A percentile compares a stretch with the other conserved stretches of the same genome.
These are phyloP conservation scores for Mycena olivaceomarginata DNA, from an alignment of 768 basidiomycete species.

Conservation along the genomic window DNA sequence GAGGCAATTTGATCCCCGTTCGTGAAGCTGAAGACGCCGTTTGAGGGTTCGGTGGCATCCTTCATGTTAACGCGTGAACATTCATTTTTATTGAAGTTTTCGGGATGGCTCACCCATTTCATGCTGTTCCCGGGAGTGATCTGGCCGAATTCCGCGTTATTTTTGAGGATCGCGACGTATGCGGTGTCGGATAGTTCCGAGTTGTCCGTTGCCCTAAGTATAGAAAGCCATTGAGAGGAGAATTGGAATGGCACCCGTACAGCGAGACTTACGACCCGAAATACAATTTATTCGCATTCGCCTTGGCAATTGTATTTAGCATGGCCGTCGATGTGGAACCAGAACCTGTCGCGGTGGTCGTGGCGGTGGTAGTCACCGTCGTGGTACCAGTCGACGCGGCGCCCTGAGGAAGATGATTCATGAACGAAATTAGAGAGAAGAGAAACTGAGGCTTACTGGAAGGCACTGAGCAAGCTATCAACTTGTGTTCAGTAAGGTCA, in stretches of 20 bases:
- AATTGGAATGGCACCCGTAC: no score
- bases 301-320: slow-evolving; percentile 56
- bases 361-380: neutral
- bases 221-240: neutral
- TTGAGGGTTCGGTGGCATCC: no score
- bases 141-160: slow-evolving; percentile 61
- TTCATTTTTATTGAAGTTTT: neutral
- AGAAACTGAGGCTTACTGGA: neutral
- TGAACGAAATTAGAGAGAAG: neutral
- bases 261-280: slow-evolving; percentile 56
- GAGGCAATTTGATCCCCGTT: no score
- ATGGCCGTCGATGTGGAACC: neutral
- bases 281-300: slow-evolving; percentile 62
- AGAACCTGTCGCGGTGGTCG: neutral
- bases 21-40: no score
- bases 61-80: no score
- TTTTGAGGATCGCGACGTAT: slow-evolving; percentile 59
- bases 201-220: slow-evolving; percentile 64
- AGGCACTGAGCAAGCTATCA: neutral
- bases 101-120: slow-evolving; percentile 67
- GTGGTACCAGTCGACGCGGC: no score
- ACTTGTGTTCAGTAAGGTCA: no score
- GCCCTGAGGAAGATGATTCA: no score
- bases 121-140: slow-evolving; percentile 66
- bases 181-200: slow-evolving; percentile 61